Base-by-base conservation (phyloP, 2,329 filamentous ascomycete species). In the Diplodia corticola region DNA sequence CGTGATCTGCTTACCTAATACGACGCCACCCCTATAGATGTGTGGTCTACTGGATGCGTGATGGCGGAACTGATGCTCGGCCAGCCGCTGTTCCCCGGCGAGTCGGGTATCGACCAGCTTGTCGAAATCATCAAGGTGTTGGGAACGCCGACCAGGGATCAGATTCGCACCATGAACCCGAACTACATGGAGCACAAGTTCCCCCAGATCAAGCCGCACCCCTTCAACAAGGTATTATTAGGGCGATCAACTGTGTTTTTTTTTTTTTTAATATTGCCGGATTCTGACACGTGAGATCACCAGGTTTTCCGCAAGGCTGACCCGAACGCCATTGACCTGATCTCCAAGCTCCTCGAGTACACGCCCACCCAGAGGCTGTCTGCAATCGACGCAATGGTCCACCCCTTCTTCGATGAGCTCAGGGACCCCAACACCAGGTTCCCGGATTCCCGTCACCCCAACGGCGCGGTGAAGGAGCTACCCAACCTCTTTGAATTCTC, bases 131-230 rank as follows among this genome's bases (percentile, higher is more conserved):
- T 99, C 85, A 99, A 99, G 83, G 94, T 99, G 63, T 84, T 99
- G 68, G 95, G 95, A 68, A 99, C 95, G 20, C 95, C 95, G 20
- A 98, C 95, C 40, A 88, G 95, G 70, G 95, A 99, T 79, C 95
- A 99, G 80, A 99, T 99, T 75, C 91, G 95, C 72, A 99, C 95
- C 71, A 99, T 99, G 95, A 99, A 99, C 81, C 95, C 95, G 67
- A 99, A 99, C 81, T 99, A 99, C 81, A 99, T 99, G 95, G 95
- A 99, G 83, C 95, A 99, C 84, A 98, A 98, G 83, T 99, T 99
- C 81, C 95, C 95, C 55, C 95, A 99, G 80, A 99, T 99, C 84
- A 99, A 99, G 84, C 95, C 95, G 67, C 95, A 99, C 76, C 95
- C 95, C 30, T 99, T 99, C 85, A 96, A 91, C 83, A 98, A 98